Base-by-base conservation (phyloP, 148 eudicot species). In the Camellia japonica region DNA sequence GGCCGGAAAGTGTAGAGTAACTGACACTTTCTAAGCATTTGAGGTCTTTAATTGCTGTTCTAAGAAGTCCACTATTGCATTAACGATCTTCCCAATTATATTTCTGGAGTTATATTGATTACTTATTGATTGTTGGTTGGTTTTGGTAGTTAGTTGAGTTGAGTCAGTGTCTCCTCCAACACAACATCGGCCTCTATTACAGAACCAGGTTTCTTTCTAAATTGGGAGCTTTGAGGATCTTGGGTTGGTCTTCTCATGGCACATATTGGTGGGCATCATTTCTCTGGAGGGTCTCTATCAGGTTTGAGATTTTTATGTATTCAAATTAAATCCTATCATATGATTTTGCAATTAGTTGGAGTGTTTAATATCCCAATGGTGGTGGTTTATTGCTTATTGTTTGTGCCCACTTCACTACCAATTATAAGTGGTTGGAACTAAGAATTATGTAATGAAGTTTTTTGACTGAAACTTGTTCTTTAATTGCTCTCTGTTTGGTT, bases 231-330 rank as follows among this genome's bases (percentile, higher is more conserved):
- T 43, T 47, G 80, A 51, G 73, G 77, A 80, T 66, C 30, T 73
- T 61, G 41, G 14, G n/a, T 49, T 73, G 73, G 47, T 79, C 66
- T 81, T 74, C 73, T 56, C 71, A 88, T 88, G 91, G 86, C 80
- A 66, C 78, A 78, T 51, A 62, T 80, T 43, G 80, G 84, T 79
- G 74, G 66, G 66, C 83, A 79, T 84, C 79, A 78, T 81, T 79
- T 71, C 30, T 51, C 80, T 80, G 86, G 80, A 80, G 88, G 84
- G 63, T 41, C 80, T 46, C 77, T 64, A 10, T 59, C 87, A 84
- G 90, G 90, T 88, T 51, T 62, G 83, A 38, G 55, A 73, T 68
- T 38, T 46, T 59, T 46, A 5, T 73, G 46, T 56, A 43, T 23
- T 77, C 64, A 61, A 46, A 54, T 76, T 15, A 52, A 46, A 46